Evolutionary conservation across 2,329 filamentous ascomycete genomes (phyloP).

Genomic region (Colletotrichum sp.): DNA sequence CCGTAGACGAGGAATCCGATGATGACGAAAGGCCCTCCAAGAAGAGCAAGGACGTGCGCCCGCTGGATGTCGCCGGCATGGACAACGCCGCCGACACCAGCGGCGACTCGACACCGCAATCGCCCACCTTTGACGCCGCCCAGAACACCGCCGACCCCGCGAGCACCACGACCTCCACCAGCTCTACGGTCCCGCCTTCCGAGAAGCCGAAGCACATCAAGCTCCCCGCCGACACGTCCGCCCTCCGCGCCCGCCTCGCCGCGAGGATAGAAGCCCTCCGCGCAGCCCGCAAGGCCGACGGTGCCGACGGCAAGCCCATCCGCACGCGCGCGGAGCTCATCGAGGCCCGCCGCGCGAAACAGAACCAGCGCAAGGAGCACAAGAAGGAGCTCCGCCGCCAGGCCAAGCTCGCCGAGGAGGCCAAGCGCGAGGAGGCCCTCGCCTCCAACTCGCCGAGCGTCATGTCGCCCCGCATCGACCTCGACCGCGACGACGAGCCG

Average conservation of each 20-base stretch:
- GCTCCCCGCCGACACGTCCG: constrained; percentile 73
- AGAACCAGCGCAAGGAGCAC: constrained; percentile 82
- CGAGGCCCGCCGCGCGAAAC: constrained; percentile 85
- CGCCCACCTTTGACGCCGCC: constrained; percentile 65
- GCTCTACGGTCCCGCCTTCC: constrained; percentile 65
- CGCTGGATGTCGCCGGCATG: constrained; percentile 31
- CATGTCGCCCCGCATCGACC: constrained; percentile 59
- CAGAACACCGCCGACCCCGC: constrained; percentile 47
- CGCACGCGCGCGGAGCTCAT: constrained; percentile 91
- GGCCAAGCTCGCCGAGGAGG: constrained; percentile 81
- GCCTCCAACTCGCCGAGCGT: constrained; percentile 67
- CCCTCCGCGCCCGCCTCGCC: constrained; percentile 78
- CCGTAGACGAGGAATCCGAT: constrained; percentile 20
- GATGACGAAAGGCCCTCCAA: constrained; percentile 11
- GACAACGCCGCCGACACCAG: constrained; percentile 47
- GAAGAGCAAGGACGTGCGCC: constrained; percentile 21
- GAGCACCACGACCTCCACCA: constrained; percentile 70
- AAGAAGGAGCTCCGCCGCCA: constrained; percentile 85
- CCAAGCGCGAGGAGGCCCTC: constrained; percentile 66
- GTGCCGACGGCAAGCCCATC: constrained; percentile 79
- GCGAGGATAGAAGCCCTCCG: constrained; percentile 86
- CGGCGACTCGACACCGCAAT: constrained; percentile 49
- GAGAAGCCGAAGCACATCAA: constrained; percentile 71
- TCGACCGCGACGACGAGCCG: constrained; percentile 39
- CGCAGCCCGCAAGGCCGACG: constrained; percentile 85